Evolutionary conservation across 306 rosid species (phyloP).

Genomic region (Trifolium pratense): DNA sequence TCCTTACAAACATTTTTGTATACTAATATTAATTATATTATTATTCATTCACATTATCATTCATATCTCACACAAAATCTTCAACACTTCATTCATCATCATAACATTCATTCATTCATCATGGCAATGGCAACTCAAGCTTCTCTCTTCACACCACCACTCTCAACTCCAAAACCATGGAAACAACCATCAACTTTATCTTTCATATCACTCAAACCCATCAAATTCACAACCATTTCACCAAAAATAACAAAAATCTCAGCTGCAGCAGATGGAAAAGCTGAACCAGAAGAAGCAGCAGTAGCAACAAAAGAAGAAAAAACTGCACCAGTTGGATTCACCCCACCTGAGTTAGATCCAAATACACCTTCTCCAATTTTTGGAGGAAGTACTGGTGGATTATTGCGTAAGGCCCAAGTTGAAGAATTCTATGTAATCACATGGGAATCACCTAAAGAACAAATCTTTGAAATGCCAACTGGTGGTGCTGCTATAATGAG

Average conservation of each 20-base stretch:
- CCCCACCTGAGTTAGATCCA: constrained; percentile 93
- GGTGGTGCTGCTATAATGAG: constrained; percentile 99
- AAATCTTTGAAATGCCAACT: constrained; percentile 97
- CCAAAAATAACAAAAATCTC: constrained; percentile 43
- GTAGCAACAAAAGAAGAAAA: constrained; percentile 35
- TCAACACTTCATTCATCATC: too few species aligned
- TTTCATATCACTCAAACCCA: constrained; percentile 59
- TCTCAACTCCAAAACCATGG: constrained; percentile 19
- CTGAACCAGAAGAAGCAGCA: constrained; percentile 16
- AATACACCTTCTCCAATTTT: constrained; percentile 92
- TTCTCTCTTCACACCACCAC: constrained; percentile 27
- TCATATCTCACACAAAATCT: neutral
- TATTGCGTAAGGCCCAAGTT: constrained; percentile 86
- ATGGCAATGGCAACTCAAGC: constrained; percentile 37
- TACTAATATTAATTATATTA: neutral
- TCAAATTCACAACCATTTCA: constrained; percentile 39
- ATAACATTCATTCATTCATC: neutral
- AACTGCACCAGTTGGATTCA: constrained; percentile 83
- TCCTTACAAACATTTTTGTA: neutral
- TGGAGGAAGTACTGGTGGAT: constrained; percentile 93
- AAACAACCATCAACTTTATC: constrained; percentile 43
- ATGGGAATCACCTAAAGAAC: constrained; percentile 94
- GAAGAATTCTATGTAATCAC: constrained; percentile 97
- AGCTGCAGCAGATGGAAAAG: constrained; percentile 45
- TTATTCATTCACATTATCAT: neutral